Conservation (phyloP, 257 asterid genomes). For the Solanum sejunctum region DNA sequence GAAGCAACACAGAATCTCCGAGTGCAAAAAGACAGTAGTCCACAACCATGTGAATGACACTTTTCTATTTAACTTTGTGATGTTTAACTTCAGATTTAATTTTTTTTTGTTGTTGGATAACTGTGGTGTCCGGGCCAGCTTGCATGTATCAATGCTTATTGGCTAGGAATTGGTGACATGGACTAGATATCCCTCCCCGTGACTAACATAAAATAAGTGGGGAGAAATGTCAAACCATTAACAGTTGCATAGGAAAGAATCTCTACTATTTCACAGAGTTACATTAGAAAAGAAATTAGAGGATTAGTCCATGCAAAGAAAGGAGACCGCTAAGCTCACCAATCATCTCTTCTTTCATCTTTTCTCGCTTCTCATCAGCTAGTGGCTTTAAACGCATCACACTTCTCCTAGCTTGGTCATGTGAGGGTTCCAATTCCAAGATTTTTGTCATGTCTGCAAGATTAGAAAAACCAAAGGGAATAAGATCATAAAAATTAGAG, state of each 20-base stretch:
- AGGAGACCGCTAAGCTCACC: slow-evolving; percentile 31
- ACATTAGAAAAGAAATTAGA: not conserved
- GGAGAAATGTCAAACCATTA: not conserved
- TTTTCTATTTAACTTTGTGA: not conserved
- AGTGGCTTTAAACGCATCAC: slow-evolving; percentile 70
- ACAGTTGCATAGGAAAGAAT: not conserved
- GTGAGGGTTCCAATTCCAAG: slow-evolving; percentile 70
- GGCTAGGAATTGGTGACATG: not conserved
- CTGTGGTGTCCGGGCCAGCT: not conserved
- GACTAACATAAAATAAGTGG: not conserved
- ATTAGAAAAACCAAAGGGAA: not conserved
- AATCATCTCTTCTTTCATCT: slow-evolving; percentile 98
- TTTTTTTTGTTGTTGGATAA: not conserved
- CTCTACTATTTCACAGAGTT: not conserved
- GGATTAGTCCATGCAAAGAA: not conserved
- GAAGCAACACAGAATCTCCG: not conserved
- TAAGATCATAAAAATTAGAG: not conserved
- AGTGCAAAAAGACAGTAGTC: not conserved
- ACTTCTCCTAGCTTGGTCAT: slow-evolving; percentile 72
- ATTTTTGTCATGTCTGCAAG: slow-evolving; percentile 66
- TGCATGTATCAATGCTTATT: not conserved
- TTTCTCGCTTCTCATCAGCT: slow-evolving; percentile 93
- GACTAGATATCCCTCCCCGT: not conserved
- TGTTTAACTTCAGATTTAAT: not conserved
- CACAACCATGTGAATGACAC: not conserved